phyloP scores from a whole-genome alignment of 768 basidiomycete genomes.

The Coprinopsis strossmayeri region DNA sequence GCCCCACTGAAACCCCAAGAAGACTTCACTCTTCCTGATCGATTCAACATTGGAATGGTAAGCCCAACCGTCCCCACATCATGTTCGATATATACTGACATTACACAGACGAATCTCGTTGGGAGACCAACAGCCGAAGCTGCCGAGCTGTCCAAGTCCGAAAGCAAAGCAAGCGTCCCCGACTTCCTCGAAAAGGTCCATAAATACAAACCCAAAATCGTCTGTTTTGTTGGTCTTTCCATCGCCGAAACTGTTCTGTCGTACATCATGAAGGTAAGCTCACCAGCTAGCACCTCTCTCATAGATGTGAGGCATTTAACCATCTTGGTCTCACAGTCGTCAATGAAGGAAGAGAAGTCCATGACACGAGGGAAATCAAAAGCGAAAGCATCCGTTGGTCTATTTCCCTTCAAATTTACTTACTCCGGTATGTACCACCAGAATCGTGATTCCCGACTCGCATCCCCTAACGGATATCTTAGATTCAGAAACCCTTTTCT shows the following conservation, averaged over 20 bases:
- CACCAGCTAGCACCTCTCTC: background rate
- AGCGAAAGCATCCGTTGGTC: constrained; percentile 25
- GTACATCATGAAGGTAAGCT: constrained; percentile 14
- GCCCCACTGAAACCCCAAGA: constrained; percentile 46
- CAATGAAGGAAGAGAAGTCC: too few relatives aligned
- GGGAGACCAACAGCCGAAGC: constrained; percentile 64
- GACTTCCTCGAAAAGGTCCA: constrained; percentile 53
- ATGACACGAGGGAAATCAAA: constrained; percentile 6
- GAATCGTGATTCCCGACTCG: constrained; percentile 3
- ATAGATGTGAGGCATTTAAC: too few relatives aligned
- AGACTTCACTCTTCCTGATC: constrained; percentile 51
- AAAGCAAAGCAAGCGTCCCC: constrained; percentile 51
- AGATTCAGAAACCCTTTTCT: constrained; percentile 57
- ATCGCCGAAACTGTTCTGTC: constrained; percentile 37
- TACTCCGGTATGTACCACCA: constrained; percentile 19
- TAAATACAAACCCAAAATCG: constrained; percentile 49
- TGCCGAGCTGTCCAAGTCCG: constrained; percentile 42
- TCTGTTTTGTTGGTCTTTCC: constrained; percentile 74
- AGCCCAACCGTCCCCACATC: constrained; percentile 16
- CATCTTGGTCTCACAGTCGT: too few relatives aligned
- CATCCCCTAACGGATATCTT: background rate
- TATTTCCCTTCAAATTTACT: constrained; percentile 48
- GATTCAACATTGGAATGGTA: constrained; percentile 63
- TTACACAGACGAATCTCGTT: constrained; percentile 73
- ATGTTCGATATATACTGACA: too few relatives aligned